Evolutionary conservation across 2,329 filamentous ascomycete genomes (phyloP).

Genomic region (Colletotrichum higginsianum): DNA sequence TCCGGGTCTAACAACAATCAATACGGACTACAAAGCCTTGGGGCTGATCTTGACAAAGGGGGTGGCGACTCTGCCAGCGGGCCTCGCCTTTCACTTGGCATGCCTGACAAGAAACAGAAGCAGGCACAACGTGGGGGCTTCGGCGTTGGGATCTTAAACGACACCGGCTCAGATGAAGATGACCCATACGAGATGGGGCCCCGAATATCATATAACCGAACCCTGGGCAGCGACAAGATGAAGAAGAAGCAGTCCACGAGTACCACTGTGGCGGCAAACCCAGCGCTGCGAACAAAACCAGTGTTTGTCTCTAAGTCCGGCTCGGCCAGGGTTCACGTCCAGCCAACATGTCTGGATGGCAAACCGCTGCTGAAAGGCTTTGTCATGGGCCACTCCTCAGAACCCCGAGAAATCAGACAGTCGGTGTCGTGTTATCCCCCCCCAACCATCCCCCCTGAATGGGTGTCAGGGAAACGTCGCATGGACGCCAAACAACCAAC

Average conservation of each 20-base stretch:
- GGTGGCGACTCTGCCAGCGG: background rate
- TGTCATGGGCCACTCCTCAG: constrained; percentile 72
- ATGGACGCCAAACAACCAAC: background rate
- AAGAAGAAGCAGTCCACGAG: constrained; percentile 65
- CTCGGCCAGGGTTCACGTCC: constrained; percentile 47
- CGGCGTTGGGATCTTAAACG: constrained; percentile 90
- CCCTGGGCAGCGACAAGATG: constrained; percentile 85
- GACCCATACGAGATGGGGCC: constrained; percentile 95
- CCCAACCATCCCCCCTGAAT: constrained; percentile 79
- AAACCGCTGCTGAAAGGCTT: constrained; percentile 86
- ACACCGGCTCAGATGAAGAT: constrained; percentile 94
- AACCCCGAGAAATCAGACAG: constrained; percentile 61
- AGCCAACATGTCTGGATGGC: constrained; percentile 84
- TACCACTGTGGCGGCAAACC: constrained; percentile 70
- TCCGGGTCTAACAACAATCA: background rate
- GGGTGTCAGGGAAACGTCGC: constrained; percentile 72
- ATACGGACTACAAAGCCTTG: constrained; percentile 1
- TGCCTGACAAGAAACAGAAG: constrained; percentile 63
- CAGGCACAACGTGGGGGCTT: constrained; percentile 73
- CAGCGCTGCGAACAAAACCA: constrained; percentile 75
- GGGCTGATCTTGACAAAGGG: constrained; percentile 18
- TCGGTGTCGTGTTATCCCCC: constrained; percentile 69
- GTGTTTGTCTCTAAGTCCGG: constrained; percentile 78
- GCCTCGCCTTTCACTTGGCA: background rate
- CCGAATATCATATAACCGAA: constrained; percentile 87